Percentiles rank a stretch among this genome's conserved stretches.
phyloP scores from a whole-genome alignment of 768 basidiomycete genomes.

The Phanerochaete sordida region DNA sequence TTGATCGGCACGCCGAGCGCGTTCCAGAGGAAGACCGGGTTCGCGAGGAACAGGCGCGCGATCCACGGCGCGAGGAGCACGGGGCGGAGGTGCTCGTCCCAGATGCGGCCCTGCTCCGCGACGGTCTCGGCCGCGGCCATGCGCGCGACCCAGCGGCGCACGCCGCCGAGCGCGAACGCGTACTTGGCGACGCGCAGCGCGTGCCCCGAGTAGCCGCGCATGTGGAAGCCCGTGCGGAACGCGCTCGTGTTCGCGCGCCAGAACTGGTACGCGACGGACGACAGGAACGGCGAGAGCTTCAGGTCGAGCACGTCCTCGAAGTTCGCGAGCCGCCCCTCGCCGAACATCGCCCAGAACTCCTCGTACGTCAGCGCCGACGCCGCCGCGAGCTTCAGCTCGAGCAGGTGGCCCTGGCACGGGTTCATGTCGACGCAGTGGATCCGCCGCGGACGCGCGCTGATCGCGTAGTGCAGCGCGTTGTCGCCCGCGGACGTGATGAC shows the following conservation, averaged over 20 bases:
- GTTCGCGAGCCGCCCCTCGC: conserved; percentile 52
- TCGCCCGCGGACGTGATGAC: conserved; percentile 79
- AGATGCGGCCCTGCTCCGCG: conserved; percentile 58
- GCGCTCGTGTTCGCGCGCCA: conserved; percentile 61
- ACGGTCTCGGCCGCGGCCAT: conserved; percentile 54
- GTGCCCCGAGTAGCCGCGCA: conserved; percentile 63
- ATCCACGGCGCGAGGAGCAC: conserved; percentile 35
- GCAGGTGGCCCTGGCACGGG: conserved; percentile 65
- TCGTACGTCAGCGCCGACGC: conserved; percentile 53
- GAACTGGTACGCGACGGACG: conserved; percentile 71
- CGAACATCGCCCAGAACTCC: conserved; percentile 66
- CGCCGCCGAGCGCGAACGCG: conserved; percentile 58
- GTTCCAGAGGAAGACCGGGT: conserved; percentile 63
- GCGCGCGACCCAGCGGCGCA: conserved; percentile 48
- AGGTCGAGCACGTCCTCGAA: conserved; percentile 61
- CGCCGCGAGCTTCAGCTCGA: conserved; percentile 76
- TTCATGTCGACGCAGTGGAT: conserved; percentile 78
- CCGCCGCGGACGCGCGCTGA: conserved; percentile 55
- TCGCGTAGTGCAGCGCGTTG: conserved; percentile 66
- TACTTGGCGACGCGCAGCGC: conserved; percentile 60
- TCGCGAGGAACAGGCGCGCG: conserved; percentile 3
- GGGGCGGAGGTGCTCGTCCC: conserved; percentile 55
- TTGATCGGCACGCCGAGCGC: conserved; percentile 67
- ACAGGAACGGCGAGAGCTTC: conserved; percentile 62
- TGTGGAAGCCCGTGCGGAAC: conserved; percentile 51